A percentile compares a stretch with the other conserved stretches of the same genome.
phyloP scores from a whole-genome alignment of 805 yeast species.

The Saccharomycopsis javanensis region DNA sequence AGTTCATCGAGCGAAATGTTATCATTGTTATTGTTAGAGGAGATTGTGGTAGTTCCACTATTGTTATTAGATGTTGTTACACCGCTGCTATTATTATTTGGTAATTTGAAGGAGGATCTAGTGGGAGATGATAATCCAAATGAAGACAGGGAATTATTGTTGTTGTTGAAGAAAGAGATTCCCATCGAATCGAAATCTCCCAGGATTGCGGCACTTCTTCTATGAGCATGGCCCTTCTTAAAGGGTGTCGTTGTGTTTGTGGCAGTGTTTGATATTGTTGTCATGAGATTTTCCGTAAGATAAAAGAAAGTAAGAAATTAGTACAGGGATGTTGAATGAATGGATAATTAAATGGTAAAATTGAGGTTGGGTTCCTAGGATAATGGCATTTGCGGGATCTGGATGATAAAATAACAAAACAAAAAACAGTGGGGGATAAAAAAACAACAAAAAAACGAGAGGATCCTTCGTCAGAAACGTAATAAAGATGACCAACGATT shows the following conservation, averaged over 20 bases:
- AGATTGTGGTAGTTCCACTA: neutral
- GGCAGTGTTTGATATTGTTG: neutral
- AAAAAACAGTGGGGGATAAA: too few relatives aligned
- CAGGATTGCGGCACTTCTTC: conserved; percentile 80
- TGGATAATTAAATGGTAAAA: neutral
- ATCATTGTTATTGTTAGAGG: neutral
- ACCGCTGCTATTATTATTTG: neutral
- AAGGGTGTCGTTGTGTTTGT: neutral
- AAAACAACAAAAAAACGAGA: too few relatives aligned
- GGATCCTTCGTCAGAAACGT: too few relatives aligned
- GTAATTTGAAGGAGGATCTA: conserved; percentile 11
- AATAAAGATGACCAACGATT: too few relatives aligned
- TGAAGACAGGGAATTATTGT: conserved; percentile 1
- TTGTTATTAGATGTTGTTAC: neutral
- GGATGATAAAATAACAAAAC: too few relatives aligned
- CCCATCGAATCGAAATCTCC: conserved; percentile 62
- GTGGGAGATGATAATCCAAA: conserved; percentile 7
- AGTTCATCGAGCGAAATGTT: neutral
- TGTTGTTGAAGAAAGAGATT: conserved; percentile 18
- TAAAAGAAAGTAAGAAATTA: neutral
- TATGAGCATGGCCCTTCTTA: conserved; percentile 54
- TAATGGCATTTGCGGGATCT: neutral
- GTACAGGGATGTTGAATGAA: neutral
- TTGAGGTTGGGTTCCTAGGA: neutral
- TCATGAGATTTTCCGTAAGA: neutral